phyloP scores from a whole-genome alignment of 2,329 filamentous ascomycete species.

The Microdochium bolleyi region DNA sequence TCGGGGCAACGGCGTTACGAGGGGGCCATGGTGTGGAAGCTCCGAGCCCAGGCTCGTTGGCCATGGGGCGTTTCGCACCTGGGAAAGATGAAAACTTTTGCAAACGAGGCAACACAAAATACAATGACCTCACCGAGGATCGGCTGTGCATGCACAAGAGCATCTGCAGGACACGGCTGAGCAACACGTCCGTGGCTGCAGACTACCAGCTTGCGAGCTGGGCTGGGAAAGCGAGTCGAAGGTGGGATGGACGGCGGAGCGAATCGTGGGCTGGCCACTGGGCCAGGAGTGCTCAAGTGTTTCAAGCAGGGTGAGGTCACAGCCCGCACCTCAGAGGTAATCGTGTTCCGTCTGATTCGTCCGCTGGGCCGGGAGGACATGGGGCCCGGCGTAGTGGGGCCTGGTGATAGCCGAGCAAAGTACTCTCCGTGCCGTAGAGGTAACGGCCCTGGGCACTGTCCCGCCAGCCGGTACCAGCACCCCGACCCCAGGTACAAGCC shows the following conservation, averaged over 20 bases:
- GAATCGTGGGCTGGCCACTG: neutral
- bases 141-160: no score
- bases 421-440: neutral
- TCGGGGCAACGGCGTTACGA: neutral
- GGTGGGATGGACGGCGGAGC: neutral
- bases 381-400: slow-evolving; percentile 2
- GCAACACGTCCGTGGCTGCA: no score
- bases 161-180: no score
- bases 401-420: slow-evolving; percentile 12
- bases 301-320: slow-evolving; percentile 16
- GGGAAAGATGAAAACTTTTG: neutral
- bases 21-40: neutral
- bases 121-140: no score
- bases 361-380: slow-evolving; percentile 17
- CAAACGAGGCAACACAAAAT: neutral
- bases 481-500: neutral
- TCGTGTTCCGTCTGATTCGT: slow-evolving; percentile 21
- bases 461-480: neutral
- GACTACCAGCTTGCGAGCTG: no score
- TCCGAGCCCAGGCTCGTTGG: neutral
- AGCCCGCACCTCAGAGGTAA: slow-evolving; percentile 13
- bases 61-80: neutral
- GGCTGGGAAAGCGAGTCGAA: no score
- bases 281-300: neutral
- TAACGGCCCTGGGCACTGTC: neutral